Base-by-base conservation (phyloP, 1,139 yeast species). In the Candida dubliniensis region DNA sequence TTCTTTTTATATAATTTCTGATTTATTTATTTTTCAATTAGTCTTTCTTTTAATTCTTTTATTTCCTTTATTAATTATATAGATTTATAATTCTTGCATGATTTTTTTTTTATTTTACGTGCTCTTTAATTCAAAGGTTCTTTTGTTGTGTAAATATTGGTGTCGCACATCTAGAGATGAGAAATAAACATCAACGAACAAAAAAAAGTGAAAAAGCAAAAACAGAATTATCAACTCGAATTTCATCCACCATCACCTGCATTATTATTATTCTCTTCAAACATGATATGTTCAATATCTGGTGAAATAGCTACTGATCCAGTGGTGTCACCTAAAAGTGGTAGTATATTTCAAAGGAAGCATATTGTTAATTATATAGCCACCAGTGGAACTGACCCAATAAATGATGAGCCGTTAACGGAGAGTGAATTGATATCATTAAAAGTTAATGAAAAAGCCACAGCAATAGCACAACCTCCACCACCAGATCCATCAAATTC, bases 301-400 rank as follows among this genome's bases (percentile, higher is more conserved):
- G 96, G 96, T 4, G 81, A 82, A 50, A 77, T 76, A 1, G 78
- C 91, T 5, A 61, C 58, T 26, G 70, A 71, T 33, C 95, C 97
- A 0, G 97, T 88, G 27, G 69, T 90, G 2, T 87, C 96, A 1
- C 82, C 86, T 7, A 79, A 69, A 51, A 86, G 95, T 47, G 87
- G 87, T 14, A 73, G 80, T 41, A 64, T 93, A 2, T 91, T 86
- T 58, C 97, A 91, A 53, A 74, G 71, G 52, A 60, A 71, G 15
- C 70, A 87, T 43, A 69, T 89, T 11, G 78, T 71, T 44, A 75
- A 81, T 36, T 89, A 87, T 56, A 71, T 91, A 24, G 58, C 76
- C 5, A 79, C 86, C 36, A 73, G 81, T 47, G 85, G 85, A 1
- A 77, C 72, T 37, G 99, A 91, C 59, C 99, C 99, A 1, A 69